These are phyloP conservation scores for Phlyctochytrium planicorne DNA, from an alignment of 192 early-diverging fungal genomes.

Conservation along the genomic window DNA sequence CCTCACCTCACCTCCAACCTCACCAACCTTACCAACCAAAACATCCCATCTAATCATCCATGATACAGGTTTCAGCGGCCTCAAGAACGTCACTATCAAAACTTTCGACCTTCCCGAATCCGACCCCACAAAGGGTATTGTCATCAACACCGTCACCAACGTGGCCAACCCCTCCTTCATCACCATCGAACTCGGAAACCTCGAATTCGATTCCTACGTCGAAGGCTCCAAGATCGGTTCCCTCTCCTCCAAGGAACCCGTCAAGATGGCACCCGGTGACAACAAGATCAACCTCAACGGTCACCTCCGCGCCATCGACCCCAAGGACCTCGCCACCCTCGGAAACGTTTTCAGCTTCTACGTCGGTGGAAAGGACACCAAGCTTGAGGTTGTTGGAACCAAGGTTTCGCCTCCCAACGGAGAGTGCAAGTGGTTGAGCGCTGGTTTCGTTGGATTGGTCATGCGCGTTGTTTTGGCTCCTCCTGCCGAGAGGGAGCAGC, in stretches of 20 bases:
- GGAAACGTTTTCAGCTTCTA: conserved; percentile 6
- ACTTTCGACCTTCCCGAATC: conserved; percentile 25
- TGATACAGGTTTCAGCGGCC: conserved; percentile 13
- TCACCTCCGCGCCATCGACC: conserved; percentile 9
- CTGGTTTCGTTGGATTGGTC: conserved; percentile 1
- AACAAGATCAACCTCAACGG: conserved; percentile 16
- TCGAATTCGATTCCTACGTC: conserved; percentile 8
- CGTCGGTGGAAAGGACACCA: not conserved
- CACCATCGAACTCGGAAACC: conserved; percentile 21
- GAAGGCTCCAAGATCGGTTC: not conserved
- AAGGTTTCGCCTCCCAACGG: not conserved
- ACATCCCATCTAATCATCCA: not conserved
- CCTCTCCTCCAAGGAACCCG: not conserved
- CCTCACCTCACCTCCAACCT: not conserved
- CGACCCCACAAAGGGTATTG: conserved; percentile 21
- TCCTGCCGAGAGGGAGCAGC: not conserved
- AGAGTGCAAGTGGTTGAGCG: not conserved
- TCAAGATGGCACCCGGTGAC: conserved; percentile 13
- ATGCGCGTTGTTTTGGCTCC: not conserved
- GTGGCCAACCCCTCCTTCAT: conserved; percentile 25
- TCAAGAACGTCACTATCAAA: conserved; percentile 21
- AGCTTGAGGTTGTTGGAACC: not conserved
- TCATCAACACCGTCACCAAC: conserved; percentile 14
- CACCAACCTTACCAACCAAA: not conserved
- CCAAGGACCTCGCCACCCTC: not conserved